phyloP scores from a whole-genome alignment of 257 asterid genomes.

The Solanum sejunctum region DNA sequence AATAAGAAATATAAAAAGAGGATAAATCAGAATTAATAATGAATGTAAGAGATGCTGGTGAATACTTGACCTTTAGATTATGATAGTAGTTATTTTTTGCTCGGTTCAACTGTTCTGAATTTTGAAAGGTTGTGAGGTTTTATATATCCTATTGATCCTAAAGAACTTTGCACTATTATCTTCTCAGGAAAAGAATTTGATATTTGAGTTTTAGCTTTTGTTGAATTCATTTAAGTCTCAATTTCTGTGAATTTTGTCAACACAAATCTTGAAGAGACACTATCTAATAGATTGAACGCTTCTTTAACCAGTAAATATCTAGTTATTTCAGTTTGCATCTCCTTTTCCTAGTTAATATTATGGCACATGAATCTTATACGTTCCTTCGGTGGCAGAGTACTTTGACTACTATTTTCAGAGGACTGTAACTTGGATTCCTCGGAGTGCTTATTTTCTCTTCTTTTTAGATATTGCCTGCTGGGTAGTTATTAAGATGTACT shows the following conservation, averaged over 20 bases:
- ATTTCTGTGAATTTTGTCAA: neutral
- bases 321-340: too few relatives aligned
- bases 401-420: too few relatives aligned
- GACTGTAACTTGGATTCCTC: too few relatives aligned
- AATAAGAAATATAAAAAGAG: neutral
- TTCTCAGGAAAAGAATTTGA: neutral
- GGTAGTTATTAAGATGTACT: too few relatives aligned
- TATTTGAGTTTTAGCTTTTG: slow-evolving; percentile 1
- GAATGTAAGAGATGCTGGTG: neutral
- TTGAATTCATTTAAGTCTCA: neutral
- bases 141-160: neutral
- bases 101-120: neutral
- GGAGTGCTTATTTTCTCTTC: too few relatives aligned
- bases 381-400: too few relatives aligned
- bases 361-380: too few relatives aligned
- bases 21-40: neutral
- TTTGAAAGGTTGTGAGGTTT: slow-evolving; percentile 14
- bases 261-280: neutral
- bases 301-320: too few relatives aligned
- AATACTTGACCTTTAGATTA: neutral
- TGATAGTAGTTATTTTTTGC: neutral
- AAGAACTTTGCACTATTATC: slow-evolving; percentile 3
- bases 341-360: too few relatives aligned
- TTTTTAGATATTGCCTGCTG: too few relatives aligned
- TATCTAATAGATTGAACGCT: too few relatives aligned